Conservation (phyloP, 129 eudicot species). For the Chrysanthemum makinoi region DNA sequence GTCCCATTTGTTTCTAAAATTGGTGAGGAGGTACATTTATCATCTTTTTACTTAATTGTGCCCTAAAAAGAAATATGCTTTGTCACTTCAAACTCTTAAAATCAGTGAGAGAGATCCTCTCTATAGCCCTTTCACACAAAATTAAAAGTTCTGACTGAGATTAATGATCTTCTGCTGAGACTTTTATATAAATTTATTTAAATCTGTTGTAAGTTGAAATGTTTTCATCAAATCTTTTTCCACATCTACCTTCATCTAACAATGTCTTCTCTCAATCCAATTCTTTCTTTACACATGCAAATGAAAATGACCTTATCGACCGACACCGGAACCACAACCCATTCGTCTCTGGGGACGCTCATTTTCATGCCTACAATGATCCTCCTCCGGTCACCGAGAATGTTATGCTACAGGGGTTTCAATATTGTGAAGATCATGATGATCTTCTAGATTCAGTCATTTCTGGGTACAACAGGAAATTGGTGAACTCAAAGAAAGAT, state of each 20-base stretch:
- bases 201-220: not conserved
- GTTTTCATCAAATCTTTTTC: conserved; percentile 17
- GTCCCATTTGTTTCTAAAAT: too few relatives aligned
- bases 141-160: too few relatives aligned
- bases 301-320: conserved; percentile 2
- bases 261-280: conserved; percentile 8
- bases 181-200: too few relatives aligned
- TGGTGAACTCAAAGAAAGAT: conserved; percentile 28
- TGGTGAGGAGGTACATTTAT: too few relatives aligned
- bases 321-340: conserved; percentile 4
- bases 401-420: conserved; percentile 11
- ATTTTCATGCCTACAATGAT: conserved; percentile 3
- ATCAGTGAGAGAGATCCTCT: too few relatives aligned
- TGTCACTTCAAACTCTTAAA: too few relatives aligned
- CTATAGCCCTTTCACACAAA: too few relatives aligned
- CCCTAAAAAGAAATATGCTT: too few relatives aligned
- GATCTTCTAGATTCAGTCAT: conserved; percentile 18
- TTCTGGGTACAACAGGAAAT: not conserved
- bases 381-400: conserved; percentile 5
- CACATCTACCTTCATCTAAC: conserved; percentile 19
- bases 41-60: too few relatives aligned
- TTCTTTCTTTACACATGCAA: conserved; percentile 10
- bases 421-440: not conserved
- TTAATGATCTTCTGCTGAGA: too few relatives aligned
- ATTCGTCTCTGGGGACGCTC: not conserved